These are phyloP conservation scores for Exophiala aquamarina DNA, from an alignment of 2,329 filamentous ascomycete species.

Conservation along the genomic window DNA sequence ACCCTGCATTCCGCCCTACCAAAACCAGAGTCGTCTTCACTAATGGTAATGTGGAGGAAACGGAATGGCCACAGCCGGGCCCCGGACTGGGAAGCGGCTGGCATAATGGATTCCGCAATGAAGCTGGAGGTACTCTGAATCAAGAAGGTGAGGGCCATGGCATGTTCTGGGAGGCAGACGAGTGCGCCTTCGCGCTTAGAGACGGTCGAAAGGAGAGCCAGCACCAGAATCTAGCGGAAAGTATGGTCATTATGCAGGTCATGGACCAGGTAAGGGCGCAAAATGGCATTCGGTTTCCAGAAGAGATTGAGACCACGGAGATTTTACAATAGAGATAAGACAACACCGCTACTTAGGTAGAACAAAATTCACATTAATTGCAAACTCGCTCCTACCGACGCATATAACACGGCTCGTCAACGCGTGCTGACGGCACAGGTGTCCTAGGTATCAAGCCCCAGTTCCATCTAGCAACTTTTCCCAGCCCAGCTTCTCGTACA, in stretches of 20 bases:
- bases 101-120: constrained; percentile 35
- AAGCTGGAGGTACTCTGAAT: constrained; percentile 57
- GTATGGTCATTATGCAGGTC: constrained; percentile 78
- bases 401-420: no score
- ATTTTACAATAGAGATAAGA: no score
- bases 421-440: no score
- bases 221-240: constrained; percentile 76
- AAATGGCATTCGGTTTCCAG: constrained; percentile 39
- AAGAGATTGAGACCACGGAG: no score
- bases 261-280: constrained; percentile 70
- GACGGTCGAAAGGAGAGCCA: constrained; percentile 77
- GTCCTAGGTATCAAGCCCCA: no score
- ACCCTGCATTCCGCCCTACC: constrained; percentile 28
- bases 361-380: no score
- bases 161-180: constrained; percentile 61
- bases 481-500: no score
- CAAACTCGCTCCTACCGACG: no score
- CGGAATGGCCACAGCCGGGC: constrained; percentile 27
- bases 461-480: no score
- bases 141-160: constrained; percentile 59
- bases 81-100: no score
- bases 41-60: constrained; percentile 55
- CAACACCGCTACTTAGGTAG: no score
- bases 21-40: constrained; percentile 64
- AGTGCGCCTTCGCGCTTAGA: constrained; percentile 69